phyloP scores from a whole-genome alignment of 129 eudicot genomes.

The Glebionis coronaria region DNA sequence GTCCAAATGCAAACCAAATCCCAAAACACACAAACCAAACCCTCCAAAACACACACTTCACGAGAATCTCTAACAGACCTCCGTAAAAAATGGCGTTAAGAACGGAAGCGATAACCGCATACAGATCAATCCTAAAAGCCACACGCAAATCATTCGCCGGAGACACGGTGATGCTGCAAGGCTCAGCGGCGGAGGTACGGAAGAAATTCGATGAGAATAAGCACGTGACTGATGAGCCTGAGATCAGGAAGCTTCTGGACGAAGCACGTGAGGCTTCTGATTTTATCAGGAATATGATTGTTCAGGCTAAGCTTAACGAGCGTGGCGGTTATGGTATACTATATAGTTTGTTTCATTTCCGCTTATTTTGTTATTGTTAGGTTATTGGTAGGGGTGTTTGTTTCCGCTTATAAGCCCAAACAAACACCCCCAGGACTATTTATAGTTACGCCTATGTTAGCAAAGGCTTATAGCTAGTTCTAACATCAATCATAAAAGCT shows the following conservation, averaged over 20 bases:
- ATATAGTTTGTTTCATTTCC: no score
- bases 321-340: conserved; percentile 74
- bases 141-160: conserved; percentile 79
- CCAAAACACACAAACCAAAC: no score
- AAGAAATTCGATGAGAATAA: conserved; percentile 81
- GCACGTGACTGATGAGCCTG: conserved; percentile 56
- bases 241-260: conserved; percentile 50
- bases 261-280: conserved; percentile 81
- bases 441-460: no score
- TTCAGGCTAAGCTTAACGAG: conserved; percentile 74
- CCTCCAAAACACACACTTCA: no score
- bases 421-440: no score
- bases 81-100: conserved; percentile 44
- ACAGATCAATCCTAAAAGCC: conserved; percentile 68
- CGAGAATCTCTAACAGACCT: no score
- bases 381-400: background rate
- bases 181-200: conserved; percentile 73
- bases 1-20: no score
- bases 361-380: background rate
- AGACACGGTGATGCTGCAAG: conserved; percentile 62
- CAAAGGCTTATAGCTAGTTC: no score
- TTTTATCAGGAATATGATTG: conserved; percentile 71
- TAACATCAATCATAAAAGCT: no score
- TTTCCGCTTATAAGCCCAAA: no score
- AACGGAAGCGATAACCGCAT: conserved; percentile 59